Conservation (phyloP, 2,329 filamentous ascomycete species). For the Boeremia exigua region DNA sequence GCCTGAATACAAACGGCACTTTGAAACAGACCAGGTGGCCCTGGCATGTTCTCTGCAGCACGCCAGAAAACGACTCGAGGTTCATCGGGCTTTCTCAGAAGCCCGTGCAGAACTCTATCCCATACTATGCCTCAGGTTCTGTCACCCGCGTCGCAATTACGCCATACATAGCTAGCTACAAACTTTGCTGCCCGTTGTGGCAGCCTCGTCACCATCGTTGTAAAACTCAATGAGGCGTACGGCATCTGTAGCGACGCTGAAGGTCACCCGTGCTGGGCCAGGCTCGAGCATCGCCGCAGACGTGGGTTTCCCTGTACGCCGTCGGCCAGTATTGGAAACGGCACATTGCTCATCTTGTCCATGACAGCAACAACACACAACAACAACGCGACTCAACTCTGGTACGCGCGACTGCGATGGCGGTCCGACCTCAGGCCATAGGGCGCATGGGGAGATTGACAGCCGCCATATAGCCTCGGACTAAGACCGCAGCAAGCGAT, state of each 20-base stretch:
- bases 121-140: conserved; percentile 6
- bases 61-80: conserved; percentile 13
- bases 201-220: conserved; percentile 17
- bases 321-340: conserved; percentile 10
- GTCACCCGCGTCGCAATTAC: conserved; percentile 7
- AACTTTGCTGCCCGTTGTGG: conserved; percentile 14
- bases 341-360: neutral
- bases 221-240: conserved; percentile 2
- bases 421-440: conserved; percentile 3
- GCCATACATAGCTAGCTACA: conserved; percentile 6
- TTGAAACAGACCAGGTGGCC: conserved; percentile 16
- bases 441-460: conserved; percentile 11
- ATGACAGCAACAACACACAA: conserved; percentile 4
- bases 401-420: conserved; percentile 12
- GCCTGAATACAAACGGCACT: conserved; percentile 12
- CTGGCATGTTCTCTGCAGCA: conserved; percentile 17
- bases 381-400: conserved; percentile 8
- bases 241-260: conserved; percentile 14
- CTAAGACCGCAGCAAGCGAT: conserved; percentile 6
- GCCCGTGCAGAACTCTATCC: conserved; percentile 20
- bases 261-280: conserved; percentile 5
- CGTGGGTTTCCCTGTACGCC: conserved; percentile 23
- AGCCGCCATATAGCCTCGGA: conserved; percentile 2
- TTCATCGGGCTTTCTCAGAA: neutral
- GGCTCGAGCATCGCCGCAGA: conserved; percentile 18